Conservation (phyloP, 2,329 filamentous ascomycete species). For the Lasiodiplodia gonubiensis region DNA sequence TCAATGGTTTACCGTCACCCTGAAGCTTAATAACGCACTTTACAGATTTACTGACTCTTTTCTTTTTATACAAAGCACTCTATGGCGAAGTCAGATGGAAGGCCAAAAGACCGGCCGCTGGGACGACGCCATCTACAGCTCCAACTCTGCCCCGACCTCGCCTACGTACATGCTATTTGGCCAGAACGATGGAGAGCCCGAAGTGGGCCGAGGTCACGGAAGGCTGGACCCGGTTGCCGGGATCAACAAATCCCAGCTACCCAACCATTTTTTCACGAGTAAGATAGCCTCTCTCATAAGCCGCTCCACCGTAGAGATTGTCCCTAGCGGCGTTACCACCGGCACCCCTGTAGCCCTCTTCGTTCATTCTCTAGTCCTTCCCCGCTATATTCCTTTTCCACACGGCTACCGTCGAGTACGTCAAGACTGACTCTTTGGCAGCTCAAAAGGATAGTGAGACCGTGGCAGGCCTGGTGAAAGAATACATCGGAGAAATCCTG, state of each 20-base stretch:
- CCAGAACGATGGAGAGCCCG: neutral
- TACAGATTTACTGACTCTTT: neutral
- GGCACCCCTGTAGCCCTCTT: too few species aligned
- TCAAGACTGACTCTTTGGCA: neutral
- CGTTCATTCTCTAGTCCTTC: too few species aligned
- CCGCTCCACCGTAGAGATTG: neutral
- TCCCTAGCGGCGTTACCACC: neutral
- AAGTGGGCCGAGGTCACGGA: neutral
- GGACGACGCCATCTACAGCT: constrained; percentile 1
- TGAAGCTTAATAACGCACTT: neutral
- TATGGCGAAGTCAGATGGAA: constrained; percentile 16
- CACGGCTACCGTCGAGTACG: too few species aligned
- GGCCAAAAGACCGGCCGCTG: constrained; percentile 8
- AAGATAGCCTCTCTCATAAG: neutral
- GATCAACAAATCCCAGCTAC: neutral
- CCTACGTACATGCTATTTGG: constrained; percentile 12
- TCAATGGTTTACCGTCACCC: neutral
- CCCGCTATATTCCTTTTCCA: neutral
- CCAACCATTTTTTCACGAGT: constrained; percentile 12
- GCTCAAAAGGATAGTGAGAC: neutral
- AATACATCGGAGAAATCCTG: constrained; percentile 10
- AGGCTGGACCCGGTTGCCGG: neutral
- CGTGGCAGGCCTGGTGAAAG: constrained; percentile 6
- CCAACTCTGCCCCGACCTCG: neutral
- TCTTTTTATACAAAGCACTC: neutral